Evolutionary conservation across 257 asterid species (phyloP), one percentile per base, ranked within the genome.

Genomic region (Catharanthus roseus): DNA sequence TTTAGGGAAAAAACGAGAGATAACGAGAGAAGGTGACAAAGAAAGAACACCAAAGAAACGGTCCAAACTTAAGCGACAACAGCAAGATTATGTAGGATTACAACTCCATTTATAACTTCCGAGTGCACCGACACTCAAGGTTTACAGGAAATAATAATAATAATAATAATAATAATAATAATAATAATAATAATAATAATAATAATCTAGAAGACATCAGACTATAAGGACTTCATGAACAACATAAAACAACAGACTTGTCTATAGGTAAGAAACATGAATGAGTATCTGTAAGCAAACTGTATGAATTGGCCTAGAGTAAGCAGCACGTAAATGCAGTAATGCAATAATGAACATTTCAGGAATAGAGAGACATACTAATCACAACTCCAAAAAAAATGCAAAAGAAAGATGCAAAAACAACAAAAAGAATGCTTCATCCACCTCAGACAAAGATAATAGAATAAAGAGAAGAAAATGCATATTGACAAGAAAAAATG

Each of bases 61-160:
- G 16, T 24, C 33, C 10, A 23, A 54, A 31, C 44, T 60, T 5
- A 15, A 31, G 65, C 24, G 41, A 31, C 42, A 60, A 31, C 7
- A 58, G 16, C 65, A 54, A 36, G 11, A 34, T 41, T 10, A 41
- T 41, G 42, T 69, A 36, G 45, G 68, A 9, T 65, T 45, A 23
- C 69, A 58, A 58, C 21, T 60, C 23, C 24, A 16, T 28, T 60
- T 31, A 60, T 60, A 60, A 72, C 39, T 60, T 49, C 49, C 47
- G 9, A 34, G 64, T 72, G 47, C 64, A 72, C 21, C 39, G 45
- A 72, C 47, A 53, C 41, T 62, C 65, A 0, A 36, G 29, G 64
- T 50, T 63, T 62, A 70, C 62, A 18, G 36, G 9, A 72, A 2
- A 61, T 36, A 45, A 2, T 44, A 56, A n/a, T n/a, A n/a, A n/a